phyloP scores from a whole-genome alignment of 768 basidiomycete species.

The Lactifluus piperatus region DNA sequence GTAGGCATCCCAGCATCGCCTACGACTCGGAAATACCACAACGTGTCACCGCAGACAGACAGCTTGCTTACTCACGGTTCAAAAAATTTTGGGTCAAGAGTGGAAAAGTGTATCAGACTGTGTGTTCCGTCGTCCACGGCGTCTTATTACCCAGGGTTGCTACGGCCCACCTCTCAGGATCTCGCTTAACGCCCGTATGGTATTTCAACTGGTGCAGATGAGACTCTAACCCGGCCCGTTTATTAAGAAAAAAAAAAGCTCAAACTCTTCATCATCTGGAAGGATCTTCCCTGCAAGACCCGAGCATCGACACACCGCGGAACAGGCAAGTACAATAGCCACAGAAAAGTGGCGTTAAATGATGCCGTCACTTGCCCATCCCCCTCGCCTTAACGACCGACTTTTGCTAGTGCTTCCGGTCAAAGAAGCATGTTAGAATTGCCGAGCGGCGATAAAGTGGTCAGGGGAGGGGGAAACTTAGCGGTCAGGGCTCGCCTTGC shows the following conservation, averaged over 20 bases:
- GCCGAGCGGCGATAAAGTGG: not conserved
- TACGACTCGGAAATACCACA: not conserved
- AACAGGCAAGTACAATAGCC: not conserved
- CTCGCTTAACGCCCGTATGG: not conserved
- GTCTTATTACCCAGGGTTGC: not conserved
- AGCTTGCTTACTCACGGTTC: not conserved
- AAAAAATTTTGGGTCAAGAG: not conserved
- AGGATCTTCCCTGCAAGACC: not conserved
- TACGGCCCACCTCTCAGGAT: not conserved
- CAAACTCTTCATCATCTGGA: not conserved
- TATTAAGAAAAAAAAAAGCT: not conserved
- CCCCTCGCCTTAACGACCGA: not conserved
- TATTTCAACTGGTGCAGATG: not conserved
- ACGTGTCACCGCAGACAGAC: not conserved
- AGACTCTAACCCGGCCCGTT: not conserved
- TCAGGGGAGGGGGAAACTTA: not conserved
- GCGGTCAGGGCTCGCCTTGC: not conserved
- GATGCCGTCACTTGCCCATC: conserved; percentile 1
- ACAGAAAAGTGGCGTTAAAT: not conserved
- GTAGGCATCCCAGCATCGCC: not conserved
- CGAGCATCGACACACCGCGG: not conserved
- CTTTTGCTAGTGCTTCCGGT: not conserved
- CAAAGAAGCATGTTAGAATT: not conserved
- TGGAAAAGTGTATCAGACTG: not conserved
- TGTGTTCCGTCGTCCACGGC: not conserved